Evolutionary conservation across 2,329 filamentous ascomycete genomes (phyloP), one percentile per base, ranked within the genome.

Genomic region (Clonostachys byssicola): DNA sequence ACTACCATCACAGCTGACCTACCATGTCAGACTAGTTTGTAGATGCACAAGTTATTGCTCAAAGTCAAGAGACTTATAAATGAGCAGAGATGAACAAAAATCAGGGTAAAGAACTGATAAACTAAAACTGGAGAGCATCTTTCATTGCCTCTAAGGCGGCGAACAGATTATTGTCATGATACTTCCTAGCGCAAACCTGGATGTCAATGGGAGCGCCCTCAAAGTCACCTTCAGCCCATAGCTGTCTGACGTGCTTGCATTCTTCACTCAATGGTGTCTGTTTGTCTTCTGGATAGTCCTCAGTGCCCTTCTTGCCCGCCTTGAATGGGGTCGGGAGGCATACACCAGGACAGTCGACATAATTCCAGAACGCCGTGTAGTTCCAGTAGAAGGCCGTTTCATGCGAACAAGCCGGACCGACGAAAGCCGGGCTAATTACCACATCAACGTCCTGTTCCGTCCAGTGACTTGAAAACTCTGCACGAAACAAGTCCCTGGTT

Each of bases 291-390:
- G 52, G 48, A 4, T 64, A 64, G 2, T 40, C 35, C 47, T 66
- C 64, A 6, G 51, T 49, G 2, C 56, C 60, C 44, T 60, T 34
- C 47, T 66, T 64, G 7, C 52, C 56, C 10, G 61, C 60, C 47
- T 49, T 59, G 33, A 68, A 49, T 1, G 64, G 61, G 2, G 65
- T 68, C 1, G 65, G 66, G 0, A 69, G 39, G 1, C 64, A 62
- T 0, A 59, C 62, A 1, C 62, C 65, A 1, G 67, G 65, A 30
- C 63, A 67, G 49, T 70, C 66, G 2, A 70, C 54, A 13, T 66
- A 58, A 18, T 68, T 68, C 47, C 60, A 70, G 4, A 68, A 54
- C 3, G 63, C 61, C 2, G 66, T 67, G 51, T 69, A 67, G 0
- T 61, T 64, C 64, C 64, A 66, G 51, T 66, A 62, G 6, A 61